These are phyloP conservation scores for Pseudognaphalium luteoalbum DNA, from an alignment of 129 eudicot genomes.

Conservation along the genomic window DNA sequence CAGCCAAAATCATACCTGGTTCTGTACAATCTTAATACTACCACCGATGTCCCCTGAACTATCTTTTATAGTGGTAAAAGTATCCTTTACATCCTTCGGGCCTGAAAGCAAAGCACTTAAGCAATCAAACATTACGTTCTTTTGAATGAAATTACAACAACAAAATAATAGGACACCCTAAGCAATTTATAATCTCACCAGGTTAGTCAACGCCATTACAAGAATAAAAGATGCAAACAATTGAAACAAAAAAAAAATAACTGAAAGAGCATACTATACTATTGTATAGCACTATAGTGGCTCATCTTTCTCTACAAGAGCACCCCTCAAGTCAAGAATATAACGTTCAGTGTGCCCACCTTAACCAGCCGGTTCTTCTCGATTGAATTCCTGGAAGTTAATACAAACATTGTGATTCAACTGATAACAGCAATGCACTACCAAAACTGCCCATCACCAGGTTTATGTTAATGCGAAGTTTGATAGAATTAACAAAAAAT, in stretches of 20 bases:
- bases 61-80: conserved; percentile 57
- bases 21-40: conserved; percentile 52
- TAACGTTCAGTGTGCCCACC: conserved; percentile 86
- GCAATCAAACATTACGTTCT: not conserved
- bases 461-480: conserved; percentile 5
- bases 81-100: conserved; percentile 73
- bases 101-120: conserved; percentile 45
- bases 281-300: conserved; percentile 42
- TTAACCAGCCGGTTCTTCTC: conserved; percentile 88
- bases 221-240: conserved; percentile 12
- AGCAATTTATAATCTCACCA: conserved; percentile 1
- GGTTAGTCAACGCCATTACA: not conserved
- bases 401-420: conserved; percentile 13
- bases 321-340: conserved; percentile 87
- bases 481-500: conserved; percentile 3
- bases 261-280: not conserved
- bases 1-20: conserved; percentile 55
- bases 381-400: conserved; percentile 65
- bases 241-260: conserved; percentile 5
- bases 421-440: not conserved
- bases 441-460: conserved; percentile 4
- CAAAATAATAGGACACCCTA: not conserved
- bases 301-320: conserved; percentile 79
- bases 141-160: not conserved
- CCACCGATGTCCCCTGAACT: conserved; percentile 55